Evolutionary conservation across 75 land plant species (phyloP).

Genomic region (Adiantum capillusveneris): DNA sequence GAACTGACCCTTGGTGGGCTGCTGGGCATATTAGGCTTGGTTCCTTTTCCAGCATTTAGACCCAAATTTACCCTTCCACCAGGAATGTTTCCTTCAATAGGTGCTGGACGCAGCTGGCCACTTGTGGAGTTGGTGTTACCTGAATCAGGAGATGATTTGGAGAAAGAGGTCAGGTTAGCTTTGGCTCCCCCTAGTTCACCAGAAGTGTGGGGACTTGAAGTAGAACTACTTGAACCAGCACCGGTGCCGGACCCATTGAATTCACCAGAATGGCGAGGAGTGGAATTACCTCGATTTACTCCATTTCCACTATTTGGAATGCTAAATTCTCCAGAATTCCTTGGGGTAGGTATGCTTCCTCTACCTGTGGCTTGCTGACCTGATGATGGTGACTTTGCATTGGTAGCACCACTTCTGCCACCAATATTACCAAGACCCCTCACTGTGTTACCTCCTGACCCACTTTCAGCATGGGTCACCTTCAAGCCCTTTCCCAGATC

Average conservation of each 20-base stretch:
- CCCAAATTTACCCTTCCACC: background rate
- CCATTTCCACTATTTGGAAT: background rate
- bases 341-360: background rate
- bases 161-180: background rate
- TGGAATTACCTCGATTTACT: background rate
- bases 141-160: slow-evolving; percentile 2
- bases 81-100: background rate
- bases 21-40: background rate
- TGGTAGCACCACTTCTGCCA: background rate
- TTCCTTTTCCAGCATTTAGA: background rate
- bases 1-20: background rate
- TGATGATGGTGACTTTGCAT: background rate
- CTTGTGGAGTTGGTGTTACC: background rate
- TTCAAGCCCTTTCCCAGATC: background rate
- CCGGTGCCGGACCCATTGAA: too few relatives aligned
- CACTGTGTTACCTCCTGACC: background rate
- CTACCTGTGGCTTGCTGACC: background rate
- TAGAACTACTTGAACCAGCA: background rate
- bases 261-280: background rate
- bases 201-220: background rate
- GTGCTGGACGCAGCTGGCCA: background rate
- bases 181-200: background rate
- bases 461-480: background rate
- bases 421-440: slow-evolving; percentile 4
- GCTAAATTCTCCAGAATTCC: slow-evolving; percentile 2